phyloP scores from a whole-genome alignment of 768 basidiomycete species.

The Cystobasidium tubakii region DNA sequence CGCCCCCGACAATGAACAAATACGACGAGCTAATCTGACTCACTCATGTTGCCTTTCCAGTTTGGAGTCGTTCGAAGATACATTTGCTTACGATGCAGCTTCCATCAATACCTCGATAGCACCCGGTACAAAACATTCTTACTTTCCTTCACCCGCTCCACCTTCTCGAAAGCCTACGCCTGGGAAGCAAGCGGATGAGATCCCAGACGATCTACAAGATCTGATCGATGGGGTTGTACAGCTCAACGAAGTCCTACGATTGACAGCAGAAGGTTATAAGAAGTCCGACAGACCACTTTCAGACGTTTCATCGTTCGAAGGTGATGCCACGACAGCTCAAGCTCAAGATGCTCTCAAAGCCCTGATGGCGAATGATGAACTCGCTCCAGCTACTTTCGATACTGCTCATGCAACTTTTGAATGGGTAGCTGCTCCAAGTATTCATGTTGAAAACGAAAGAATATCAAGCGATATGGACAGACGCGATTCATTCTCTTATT shows the following conservation, averaged over 20 bases:
- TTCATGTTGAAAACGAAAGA: conserved; percentile 2
- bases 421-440: conserved; percentile 2
- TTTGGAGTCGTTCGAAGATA: conserved; percentile 27
- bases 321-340: conserved; percentile 24
- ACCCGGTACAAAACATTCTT: neutral
- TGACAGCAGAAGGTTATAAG: neutral
- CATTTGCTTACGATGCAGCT: neutral
- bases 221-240: conserved; percentile 19
- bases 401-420: neutral
- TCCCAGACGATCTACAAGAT: conserved; percentile 34
- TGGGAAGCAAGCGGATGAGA: neutral
- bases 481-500: neutral
- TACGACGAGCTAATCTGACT: neutral
- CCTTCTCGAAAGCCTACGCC: neutral
- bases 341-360: conserved; percentile 22
- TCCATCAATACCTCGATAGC: conserved; percentile 7
- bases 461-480: conserved; percentile 1
- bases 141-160: conserved; percentile 5
- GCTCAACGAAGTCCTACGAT: neutral
- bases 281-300: conserved; percentile 1
- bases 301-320: conserved; percentile 33
- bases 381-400: neutral
- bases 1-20: neutral
- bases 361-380: neutral
- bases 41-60: neutral